A percentile compares a stretch with the other conserved stretches of the same genome.
Evolutionary conservation across 2,329 filamentous ascomycete genomes (phyloP).

Genomic region (Fusarium tjaetaba): DNA sequence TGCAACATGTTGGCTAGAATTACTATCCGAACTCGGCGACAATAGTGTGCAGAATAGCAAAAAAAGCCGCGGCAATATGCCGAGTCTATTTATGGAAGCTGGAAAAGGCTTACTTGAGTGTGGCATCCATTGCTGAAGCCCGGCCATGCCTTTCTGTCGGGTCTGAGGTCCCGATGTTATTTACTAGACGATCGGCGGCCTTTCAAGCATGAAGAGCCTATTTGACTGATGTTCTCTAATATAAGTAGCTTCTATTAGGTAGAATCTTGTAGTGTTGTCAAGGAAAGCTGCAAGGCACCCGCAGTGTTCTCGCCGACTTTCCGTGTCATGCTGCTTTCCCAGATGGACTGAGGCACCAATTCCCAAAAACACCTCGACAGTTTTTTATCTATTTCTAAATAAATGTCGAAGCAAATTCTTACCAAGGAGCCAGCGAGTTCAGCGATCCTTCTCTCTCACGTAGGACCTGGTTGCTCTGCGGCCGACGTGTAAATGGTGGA

Average conservation of each 20-base stretch:
- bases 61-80: background rate
- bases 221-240: background rate
- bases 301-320: background rate
- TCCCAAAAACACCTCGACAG: too few species aligned
- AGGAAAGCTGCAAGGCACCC: too few species aligned
- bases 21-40: background rate
- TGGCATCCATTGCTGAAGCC: background rate
- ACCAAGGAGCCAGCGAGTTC: rapidly evolving
- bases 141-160: background rate
- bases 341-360: too few species aligned
- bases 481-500: background rate
- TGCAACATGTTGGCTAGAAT: background rate
- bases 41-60: background rate
- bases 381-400: too few species aligned
- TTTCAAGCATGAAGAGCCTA: too few species aligned
- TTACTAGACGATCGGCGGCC: background rate
- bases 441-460: too few species aligned
- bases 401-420: rapidly evolving
- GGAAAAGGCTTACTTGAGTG: background rate
- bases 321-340: background rate
- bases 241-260: too few species aligned
- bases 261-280: too few species aligned
- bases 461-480: background rate
- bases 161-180: background rate
- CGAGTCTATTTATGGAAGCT: too few species aligned